These are phyloP conservation scores for Wickerhamomyces bisporus DNA, from an alignment of 805 yeast genomes.

Conservation along the genomic window DNA sequence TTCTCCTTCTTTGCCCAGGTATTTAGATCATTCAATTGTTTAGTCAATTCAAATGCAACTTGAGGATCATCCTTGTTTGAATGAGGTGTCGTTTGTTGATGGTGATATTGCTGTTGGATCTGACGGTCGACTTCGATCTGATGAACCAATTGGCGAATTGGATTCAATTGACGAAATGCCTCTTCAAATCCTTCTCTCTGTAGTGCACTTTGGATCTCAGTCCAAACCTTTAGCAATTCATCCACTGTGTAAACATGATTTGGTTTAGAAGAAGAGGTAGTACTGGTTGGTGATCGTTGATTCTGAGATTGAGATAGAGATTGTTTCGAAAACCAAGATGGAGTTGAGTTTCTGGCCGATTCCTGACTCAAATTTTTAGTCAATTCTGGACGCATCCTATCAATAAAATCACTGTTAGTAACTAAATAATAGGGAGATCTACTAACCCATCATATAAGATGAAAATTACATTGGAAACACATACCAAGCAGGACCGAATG, in stretches of 20 bases:
- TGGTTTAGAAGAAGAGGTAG: conserved; percentile 27
- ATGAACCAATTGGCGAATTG: conserved; percentile 16
- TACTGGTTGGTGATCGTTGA: conserved; percentile 3
- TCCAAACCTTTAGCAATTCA: conserved; percentile 51
- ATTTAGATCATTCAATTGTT: conserved; percentile 14
- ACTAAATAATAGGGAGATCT: too few species aligned
- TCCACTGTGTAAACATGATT: conserved; percentile 43
- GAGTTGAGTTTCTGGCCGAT: not conserved
- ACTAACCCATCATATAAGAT: too few species aligned
- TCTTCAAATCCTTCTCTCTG: conserved; percentile 25
- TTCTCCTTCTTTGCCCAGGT: conserved; percentile 19
- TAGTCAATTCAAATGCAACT: conserved; percentile 11
- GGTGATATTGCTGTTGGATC: conserved; percentile 7
- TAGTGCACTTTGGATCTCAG: conserved; percentile 29
- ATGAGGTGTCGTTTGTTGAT: not conserved
- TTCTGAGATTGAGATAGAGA: conserved; percentile 8
- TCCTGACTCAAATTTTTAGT: conserved; percentile 11
- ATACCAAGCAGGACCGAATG: conserved; percentile 29
- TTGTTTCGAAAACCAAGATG: conserved; percentile 4
- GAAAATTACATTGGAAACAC: too few species aligned
- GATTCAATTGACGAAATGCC: conserved; percentile 28
- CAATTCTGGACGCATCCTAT: conserved; percentile 30
- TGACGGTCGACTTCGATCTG: conserved; percentile 20
- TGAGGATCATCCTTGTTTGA: conserved; percentile 4
- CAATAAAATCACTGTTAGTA: conserved; percentile 10